phyloP scores from a whole-genome alignment of 257 asterid genomes.

The Craterostigma plantagineum region DNA sequence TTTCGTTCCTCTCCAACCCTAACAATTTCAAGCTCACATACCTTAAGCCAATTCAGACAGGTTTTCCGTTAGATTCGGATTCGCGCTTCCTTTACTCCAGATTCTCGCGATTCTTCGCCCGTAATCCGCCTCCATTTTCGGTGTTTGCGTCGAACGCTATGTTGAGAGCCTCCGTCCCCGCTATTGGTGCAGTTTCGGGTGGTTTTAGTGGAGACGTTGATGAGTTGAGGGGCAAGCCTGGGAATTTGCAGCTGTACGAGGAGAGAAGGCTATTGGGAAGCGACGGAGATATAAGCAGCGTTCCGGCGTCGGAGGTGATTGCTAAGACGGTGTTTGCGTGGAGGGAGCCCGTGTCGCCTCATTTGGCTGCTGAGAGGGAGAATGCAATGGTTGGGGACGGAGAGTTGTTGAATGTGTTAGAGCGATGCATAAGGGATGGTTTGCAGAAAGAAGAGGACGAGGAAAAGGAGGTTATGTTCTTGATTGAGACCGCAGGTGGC shows the following conservation, averaged over 20 bases:
- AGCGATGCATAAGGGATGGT: constrained; percentile 28
- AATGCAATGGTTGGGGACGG: constrained; percentile 41
- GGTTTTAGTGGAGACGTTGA: constrained; percentile 7
- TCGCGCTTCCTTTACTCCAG: constrained; percentile 59
- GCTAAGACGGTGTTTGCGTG: constrained; percentile 75
- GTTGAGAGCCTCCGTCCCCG: constrained; percentile 37
- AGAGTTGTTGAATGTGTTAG: constrained; percentile 49
- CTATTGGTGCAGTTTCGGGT: constrained; percentile 22
- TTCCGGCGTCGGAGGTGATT: constrained; percentile 34
- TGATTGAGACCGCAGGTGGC: constrained; percentile 96
- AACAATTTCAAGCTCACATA: constrained; percentile 43
- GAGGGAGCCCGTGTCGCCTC: constrained; percentile 83
- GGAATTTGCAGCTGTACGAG: constrained; percentile 41
- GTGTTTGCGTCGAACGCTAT: constrained; percentile 57
- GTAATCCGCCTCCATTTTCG: constrained; percentile 26
- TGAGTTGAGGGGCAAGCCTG: constrained; percentile 18
- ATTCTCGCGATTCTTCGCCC: constrained; percentile 32
- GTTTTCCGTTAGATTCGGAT: constrained; percentile 78
- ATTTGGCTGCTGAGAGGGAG: constrained; percentile 79
- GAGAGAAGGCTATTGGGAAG: constrained; percentile 46
- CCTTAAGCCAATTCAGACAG: constrained; percentile 88
- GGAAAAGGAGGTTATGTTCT: constrained; percentile 35
- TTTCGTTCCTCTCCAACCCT: constrained; percentile 40
- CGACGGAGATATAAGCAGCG: constrained; percentile 22
- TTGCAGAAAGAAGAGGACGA: constrained; percentile 9